These are phyloP conservation scores for Hemerocallis citrina DNA, from an alignment of 106 monocot species.

Conservation along the genomic window DNA sequence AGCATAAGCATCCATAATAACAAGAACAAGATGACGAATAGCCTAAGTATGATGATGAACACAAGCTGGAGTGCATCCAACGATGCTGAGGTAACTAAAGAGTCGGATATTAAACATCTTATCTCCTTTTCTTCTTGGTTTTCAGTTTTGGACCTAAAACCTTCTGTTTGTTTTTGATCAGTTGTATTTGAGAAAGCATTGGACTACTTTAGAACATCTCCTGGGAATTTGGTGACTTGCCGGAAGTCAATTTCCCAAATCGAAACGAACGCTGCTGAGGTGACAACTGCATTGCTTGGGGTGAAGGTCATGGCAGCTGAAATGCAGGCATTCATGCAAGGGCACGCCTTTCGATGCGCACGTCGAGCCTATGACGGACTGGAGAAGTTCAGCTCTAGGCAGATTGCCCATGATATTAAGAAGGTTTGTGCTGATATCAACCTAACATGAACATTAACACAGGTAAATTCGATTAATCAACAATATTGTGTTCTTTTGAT, in stretches of 20 bases:
- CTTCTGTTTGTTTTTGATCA: no score
- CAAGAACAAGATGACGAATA: no score
- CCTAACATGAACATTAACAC: not conserved
- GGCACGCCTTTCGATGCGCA: slow-evolving; percentile 38
- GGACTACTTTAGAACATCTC: no score
- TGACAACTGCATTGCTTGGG: slow-evolving; percentile 17
- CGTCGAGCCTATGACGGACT: slow-evolving; percentile 12
- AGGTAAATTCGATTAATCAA: not conserved
- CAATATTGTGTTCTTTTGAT: not conserved
- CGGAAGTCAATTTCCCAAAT: slow-evolving; percentile 35
- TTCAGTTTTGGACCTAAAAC: no score
- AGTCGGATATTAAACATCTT: no score
- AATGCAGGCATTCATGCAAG: slow-evolving; percentile 46
- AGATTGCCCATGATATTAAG: slow-evolving; percentile 48
- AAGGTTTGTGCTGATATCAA: slow-evolving; percentile 20
- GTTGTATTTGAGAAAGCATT: no score
- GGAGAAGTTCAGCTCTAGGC: slow-evolving; percentile 30
- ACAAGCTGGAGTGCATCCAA: no score
- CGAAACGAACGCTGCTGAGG: slow-evolving; percentile 10
- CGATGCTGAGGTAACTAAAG: no score
- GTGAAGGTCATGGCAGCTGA: slow-evolving; percentile 38
- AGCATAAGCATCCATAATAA: no score
- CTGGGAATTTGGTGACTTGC: not conserved
- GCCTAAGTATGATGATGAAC: no score
- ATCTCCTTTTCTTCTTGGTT: no score